Conservation (phyloP, 2,329 filamentous ascomycete genomes). For the Sporothrix dimorphospora region DNA sequence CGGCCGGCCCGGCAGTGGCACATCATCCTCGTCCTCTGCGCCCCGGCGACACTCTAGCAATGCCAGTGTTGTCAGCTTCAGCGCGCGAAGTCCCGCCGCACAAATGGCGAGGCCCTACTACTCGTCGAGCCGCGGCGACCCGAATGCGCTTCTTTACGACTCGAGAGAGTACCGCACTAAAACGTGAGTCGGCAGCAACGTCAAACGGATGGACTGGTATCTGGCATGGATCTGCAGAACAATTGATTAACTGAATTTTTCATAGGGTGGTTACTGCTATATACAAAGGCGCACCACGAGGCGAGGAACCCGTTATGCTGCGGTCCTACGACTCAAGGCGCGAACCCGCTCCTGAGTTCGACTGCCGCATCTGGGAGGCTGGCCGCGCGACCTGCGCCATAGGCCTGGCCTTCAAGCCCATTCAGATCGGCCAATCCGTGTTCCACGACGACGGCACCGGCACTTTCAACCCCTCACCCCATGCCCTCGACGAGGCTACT, state of each 20-base stretch:
- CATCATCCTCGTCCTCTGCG: conserved; percentile 41
- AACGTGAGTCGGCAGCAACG: conserved; percentile 63
- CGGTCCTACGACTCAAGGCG: conserved; percentile 94
- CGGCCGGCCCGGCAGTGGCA: conserved; percentile 43
- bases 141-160: conserved; percentile 87
- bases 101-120: conserved; percentile 58
- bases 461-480: conserved; percentile 86
- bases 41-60: conserved; percentile 72
- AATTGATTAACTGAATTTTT: not conserved
- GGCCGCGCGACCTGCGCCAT: conserved; percentile 92
- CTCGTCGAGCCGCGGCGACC: conserved; percentile 71
- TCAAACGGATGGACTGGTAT: not conserved
- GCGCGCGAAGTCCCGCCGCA: conserved; percentile 63
- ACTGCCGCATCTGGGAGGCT: conserved; percentile 96
- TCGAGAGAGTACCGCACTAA: conserved; percentile 83
- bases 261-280: conserved; percentile 88
- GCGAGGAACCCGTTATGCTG: conserved; percentile 70
- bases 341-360: conserved; percentile 86
- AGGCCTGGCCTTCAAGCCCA: conserved; percentile 91
- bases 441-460: conserved; percentile 94
- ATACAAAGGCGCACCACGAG: conserved; percentile 78
- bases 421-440: conserved; percentile 87
- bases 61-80: conserved; percentile 81
- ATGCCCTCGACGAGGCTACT: conserved; percentile 85
- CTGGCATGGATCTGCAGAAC: not conserved